These are phyloP conservation scores for Pseudogymnoascus sp. DNA, from an alignment of 2,329 filamentous ascomycete species.

Conservation along the genomic window DNA sequence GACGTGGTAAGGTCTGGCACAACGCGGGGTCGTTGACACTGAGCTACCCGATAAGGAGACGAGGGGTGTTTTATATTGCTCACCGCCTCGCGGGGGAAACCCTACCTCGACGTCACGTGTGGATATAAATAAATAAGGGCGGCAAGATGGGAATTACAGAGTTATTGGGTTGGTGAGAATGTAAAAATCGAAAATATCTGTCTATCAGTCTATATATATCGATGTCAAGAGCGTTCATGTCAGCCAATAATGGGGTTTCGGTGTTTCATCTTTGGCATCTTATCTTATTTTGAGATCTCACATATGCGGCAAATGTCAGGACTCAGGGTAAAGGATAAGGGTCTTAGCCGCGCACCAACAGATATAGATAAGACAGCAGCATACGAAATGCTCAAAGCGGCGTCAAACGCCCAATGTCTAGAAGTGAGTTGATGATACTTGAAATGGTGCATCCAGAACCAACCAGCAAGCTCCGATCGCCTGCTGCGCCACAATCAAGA, in stretches of 20 bases:
- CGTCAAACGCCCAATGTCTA: conserved; percentile 1
- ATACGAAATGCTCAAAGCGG: neutral
- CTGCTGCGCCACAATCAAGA: conserved; percentile 9
- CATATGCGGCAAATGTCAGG: neutral
- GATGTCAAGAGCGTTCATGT: neutral
- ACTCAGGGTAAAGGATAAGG: neutral
- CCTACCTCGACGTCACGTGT: conserved; percentile 4
- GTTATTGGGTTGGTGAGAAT: neutral
- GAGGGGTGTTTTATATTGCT: conserved; percentile 11
- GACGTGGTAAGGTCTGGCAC: neutral
- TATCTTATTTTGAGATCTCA: neutral
- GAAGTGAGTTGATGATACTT: neutral
- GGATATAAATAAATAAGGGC: conserved; percentile 5
- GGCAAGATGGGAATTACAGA: neutral
- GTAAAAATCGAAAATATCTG: neutral
- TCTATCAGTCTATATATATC: neutral
- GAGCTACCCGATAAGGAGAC: conserved; percentile 4
- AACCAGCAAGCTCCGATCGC: conserved; percentile 5
- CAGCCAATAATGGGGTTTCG: neutral
- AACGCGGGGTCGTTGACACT: conserved; percentile 7
- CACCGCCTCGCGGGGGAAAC: conserved; percentile 9
- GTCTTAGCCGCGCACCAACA: conserved; percentile 6
- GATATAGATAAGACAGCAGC: neutral
- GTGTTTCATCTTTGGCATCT: neutral
- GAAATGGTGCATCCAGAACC: neutral